These are phyloP conservation scores for Aciculoconidium aculeatum DNA, from an alignment of 805 yeast species.

Conservation along the genomic window DNA sequence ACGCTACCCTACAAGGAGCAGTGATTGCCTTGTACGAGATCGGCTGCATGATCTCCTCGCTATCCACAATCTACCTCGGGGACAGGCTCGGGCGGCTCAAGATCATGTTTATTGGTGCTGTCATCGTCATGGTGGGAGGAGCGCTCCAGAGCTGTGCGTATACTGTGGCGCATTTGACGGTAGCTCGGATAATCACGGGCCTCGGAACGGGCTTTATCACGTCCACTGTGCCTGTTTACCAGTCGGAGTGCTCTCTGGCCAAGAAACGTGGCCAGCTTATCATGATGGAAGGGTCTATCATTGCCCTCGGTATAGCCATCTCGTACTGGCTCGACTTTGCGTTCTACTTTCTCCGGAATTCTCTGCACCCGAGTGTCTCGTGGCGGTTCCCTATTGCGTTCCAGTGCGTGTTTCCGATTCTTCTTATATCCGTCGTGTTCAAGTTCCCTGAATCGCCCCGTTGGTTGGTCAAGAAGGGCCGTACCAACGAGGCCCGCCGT, in stretches of 20 bases:
- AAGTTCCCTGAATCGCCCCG: constrained; percentile 41
- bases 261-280: constrained; percentile 24
- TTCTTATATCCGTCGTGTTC: constrained; percentile 10
- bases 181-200: constrained; percentile 29
- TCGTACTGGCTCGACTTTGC: constrained; percentile 34
- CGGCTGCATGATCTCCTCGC: constrained; percentile 16
- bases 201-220: constrained; percentile 31
- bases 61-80: constrained; percentile 17
- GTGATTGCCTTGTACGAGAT: constrained; percentile 18
- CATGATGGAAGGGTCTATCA: constrained; percentile 26
- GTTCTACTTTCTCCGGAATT: constrained; percentile 17
- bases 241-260: constrained; percentile 31
- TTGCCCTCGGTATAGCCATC: constrained; percentile 22
- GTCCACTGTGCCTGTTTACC: constrained; percentile 33
- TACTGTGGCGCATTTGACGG: constrained; percentile 21
- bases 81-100: constrained; percentile 17
- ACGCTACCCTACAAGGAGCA: constrained; percentile 16
- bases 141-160: constrained; percentile 18
- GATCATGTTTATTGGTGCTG: constrained; percentile 15
- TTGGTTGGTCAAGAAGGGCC: constrained; percentile 29
- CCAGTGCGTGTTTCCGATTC: constrained; percentile 19
- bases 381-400: constrained; percentile 33
- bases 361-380: constrained; percentile 15
- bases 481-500: constrained; percentile 22
- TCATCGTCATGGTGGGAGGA: constrained; percentile 18